Evolutionary conservation across 2,329 filamentous ascomycete species (phyloP).

Genomic region (Pyrenophora tritici-repentis): DNA sequence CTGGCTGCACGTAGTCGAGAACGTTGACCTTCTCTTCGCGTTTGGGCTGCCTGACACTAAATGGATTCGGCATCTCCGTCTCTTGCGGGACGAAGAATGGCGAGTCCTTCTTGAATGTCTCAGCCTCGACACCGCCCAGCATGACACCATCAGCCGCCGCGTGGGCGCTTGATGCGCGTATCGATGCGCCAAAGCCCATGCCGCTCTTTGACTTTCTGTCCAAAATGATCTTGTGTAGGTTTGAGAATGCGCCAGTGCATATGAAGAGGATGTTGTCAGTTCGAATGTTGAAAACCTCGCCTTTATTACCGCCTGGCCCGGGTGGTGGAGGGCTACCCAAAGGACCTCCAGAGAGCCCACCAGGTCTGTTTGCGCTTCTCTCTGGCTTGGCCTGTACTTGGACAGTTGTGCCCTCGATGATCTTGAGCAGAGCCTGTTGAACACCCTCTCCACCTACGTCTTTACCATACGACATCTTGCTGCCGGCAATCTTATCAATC

Average conservation of each 20-base stretch:
- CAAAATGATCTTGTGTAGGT: slow-evolving; percentile 83
- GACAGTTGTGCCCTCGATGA: slow-evolving; percentile 93
- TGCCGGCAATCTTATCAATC: slow-evolving; percentile 93
- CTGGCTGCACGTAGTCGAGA: slow-evolving; percentile 74
- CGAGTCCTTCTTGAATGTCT: slow-evolving; percentile 62
- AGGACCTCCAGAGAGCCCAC: slow-evolving; percentile 28
- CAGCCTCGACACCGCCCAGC: slow-evolving; percentile 60
- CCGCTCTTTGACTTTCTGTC: slow-evolving; percentile 84
- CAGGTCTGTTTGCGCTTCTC: slow-evolving; percentile 52
- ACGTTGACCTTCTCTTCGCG: slow-evolving; percentile 54
- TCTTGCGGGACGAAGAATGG: slow-evolving; percentile 57
- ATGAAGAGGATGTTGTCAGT: slow-evolving; percentile 98
- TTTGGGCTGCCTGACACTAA: slow-evolving; percentile 23
- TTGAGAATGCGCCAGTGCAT: slow-evolving; percentile 93
- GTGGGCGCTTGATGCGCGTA: slow-evolving; percentile 63
- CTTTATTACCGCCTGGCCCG: slow-evolving; percentile 50
- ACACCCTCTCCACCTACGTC: slow-evolving; percentile 97
- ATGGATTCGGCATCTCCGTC: slow-evolving; percentile 32
- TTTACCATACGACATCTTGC: slow-evolving; percentile 84
- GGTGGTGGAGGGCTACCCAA: slow-evolving; percentile 26
- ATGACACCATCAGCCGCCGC: slow-evolving; percentile 63
- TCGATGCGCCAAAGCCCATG: slow-evolving; percentile 88
- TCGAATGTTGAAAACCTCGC: slow-evolving; percentile 73
- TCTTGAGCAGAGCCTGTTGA: slow-evolving; percentile 92
- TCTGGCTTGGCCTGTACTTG: slow-evolving; percentile 88